Percentiles rank a stretch among this genome's conserved stretches.
Evolutionary conservation across 208 protist species (phyloP).

Genomic region (Crithidia expoeki): DNA sequence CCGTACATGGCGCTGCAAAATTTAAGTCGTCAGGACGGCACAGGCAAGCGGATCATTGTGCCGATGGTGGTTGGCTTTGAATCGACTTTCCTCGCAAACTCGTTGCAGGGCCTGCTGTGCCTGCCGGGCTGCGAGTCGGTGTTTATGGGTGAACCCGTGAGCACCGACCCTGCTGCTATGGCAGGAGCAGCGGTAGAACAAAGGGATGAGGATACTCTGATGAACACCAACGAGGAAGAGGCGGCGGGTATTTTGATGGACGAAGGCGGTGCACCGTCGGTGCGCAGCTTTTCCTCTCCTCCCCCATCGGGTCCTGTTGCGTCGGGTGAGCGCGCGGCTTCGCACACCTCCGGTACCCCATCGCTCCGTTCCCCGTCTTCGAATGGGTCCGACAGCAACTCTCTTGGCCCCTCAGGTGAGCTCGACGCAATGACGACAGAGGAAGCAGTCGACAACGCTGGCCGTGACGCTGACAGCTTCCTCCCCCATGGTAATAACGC

Average conservation of each 20-base stretch:
- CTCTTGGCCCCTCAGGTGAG: neutral
- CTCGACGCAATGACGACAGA: neutral
- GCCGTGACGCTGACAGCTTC: neutral
- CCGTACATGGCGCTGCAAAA: constrained; percentile 54
- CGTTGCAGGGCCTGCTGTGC: constrained; percentile 48
- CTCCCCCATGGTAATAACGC: neutral
- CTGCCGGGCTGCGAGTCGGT: constrained; percentile 59
- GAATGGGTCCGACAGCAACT: constrained; percentile 1
- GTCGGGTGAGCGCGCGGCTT: neutral
- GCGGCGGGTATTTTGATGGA: neutral
- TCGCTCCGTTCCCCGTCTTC: constrained; percentile 9
- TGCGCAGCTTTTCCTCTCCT: neutral
- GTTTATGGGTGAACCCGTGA: constrained; percentile 39
- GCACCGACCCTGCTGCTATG: too few species aligned
- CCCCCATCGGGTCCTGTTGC: neutral
- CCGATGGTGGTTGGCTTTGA: constrained; percentile 49
- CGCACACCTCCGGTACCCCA: neutral
- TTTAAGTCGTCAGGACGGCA: constrained; percentile 9
- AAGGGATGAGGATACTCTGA: neutral
- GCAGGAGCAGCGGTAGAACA: neutral
- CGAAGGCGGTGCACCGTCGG: neutral
- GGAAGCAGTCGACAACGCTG: neutral
- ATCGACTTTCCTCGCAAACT: constrained; percentile 51
- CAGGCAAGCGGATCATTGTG: constrained; percentile 53
- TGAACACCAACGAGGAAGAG: constrained; percentile 14